Conservation (phyloP, 2,329 filamentous ascomycete species). For the Penicillium glabrum region DNA sequence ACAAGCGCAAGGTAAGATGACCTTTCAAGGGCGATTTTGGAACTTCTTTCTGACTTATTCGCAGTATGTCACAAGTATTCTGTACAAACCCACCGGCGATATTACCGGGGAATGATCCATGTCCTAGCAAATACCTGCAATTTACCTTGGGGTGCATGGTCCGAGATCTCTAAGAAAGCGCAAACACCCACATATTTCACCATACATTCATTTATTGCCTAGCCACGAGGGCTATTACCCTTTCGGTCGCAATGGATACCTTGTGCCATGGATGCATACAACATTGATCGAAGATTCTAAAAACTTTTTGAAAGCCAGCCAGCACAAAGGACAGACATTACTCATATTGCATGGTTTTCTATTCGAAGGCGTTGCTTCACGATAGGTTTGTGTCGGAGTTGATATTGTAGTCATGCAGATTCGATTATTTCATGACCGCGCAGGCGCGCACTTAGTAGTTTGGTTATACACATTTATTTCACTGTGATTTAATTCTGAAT, state of each 20-base stretch:
- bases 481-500: not conserved
- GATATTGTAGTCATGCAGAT: constrained; percentile 1
- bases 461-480: not conserved
- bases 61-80: constrained; percentile 90
- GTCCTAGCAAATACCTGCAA: not conserved
- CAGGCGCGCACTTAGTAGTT: constrained; percentile 4
- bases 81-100: constrained; percentile 81
- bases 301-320: not conserved
- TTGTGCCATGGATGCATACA: not conserved
- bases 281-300: not conserved
- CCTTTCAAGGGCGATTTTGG: not conserved
- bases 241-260: not conserved
- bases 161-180: not conserved
- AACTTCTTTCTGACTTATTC: constrained; percentile 8
- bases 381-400: not conserved
- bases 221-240: not conserved
- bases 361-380: constrained; percentile 1
- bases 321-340: not conserved
- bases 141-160: not conserved
- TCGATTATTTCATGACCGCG: constrained; percentile 1
- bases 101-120: constrained; percentile 24
- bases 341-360: not conserved
- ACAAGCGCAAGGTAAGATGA: constrained; percentile 75
- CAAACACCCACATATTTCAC: not conserved
- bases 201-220: not conserved